phyloP scores from a whole-genome alignment of 257 asterid genomes.

The Solanum sitiens region DNA sequence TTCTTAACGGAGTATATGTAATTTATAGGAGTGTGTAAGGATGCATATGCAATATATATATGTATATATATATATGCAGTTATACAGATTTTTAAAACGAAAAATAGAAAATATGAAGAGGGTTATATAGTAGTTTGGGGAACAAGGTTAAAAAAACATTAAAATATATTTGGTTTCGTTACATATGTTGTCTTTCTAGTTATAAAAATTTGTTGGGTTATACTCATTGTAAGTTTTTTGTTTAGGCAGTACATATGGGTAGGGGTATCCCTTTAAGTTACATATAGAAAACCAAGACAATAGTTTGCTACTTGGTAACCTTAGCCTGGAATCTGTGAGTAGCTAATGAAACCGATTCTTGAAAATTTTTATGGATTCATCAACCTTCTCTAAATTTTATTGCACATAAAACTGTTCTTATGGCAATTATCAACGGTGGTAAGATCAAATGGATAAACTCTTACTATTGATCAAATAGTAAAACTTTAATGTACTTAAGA shows the following conservation, averaged over 20 bases:
- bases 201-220: background rate
- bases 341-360: background rate
- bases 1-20: background rate
- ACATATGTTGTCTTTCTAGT: background rate
- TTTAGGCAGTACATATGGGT: background rate
- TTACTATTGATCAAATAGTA: background rate
- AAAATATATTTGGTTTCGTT: background rate
- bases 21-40: background rate
- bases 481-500: background rate
- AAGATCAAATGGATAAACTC: constrained; percentile 3
- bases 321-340: background rate
- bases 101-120: background rate
- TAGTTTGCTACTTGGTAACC: background rate
- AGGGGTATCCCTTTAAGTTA: background rate
- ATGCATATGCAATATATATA: background rate
- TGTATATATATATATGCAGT: background rate
- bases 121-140: background rate
- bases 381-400: background rate
- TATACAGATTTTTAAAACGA: background rate
- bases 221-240: background rate
- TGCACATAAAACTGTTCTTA: constrained; percentile 2
- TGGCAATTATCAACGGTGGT: constrained; percentile 5
- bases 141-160: background rate
- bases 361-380: background rate
- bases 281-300: background rate